Base-by-base conservation (phyloP, 306 rosid species). In the Potentilla sterilis region DNA sequence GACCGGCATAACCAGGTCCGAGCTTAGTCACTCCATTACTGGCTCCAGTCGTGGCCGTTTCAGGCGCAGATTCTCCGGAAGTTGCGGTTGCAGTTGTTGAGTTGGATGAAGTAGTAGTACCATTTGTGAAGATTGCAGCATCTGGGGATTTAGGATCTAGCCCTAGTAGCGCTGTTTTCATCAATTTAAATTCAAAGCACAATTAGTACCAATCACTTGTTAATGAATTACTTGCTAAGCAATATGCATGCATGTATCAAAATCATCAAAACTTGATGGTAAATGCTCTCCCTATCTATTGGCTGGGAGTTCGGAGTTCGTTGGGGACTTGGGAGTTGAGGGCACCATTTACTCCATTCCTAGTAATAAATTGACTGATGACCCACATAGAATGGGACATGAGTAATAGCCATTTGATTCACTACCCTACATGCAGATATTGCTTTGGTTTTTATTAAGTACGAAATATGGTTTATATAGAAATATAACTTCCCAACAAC, bases 51-150 rank as follows among this genome's bases (percentile, higher is more conserved):
- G 28, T 28, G 28, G 72, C 72, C 57, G 70, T 65, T 40, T 9
- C 58, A 2, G 18, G 79, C 0, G 73, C 58, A 19, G 83, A 14
- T 18, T 43, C 44, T 43, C 77, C 69, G 2, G 48, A 6, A 2
- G 66, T 35, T 42, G 35, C 37, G 9, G 70, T 3, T 22, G 73
- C 13, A 48, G 43, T 78, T 13, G 42, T 16, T 32, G 67, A 1
- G 0, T 84, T 2, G 0, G 84, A 2, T 22, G 80, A 1, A 47
- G 70, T 28, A 28, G 28, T 1, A 5, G 54, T 35, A 43, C 72
- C 43, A 11, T 69, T 90, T 77, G 82, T 82, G 79, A 95, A 95
- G 21, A 92, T 86, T 3, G 97, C 93, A 10, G 97, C 98, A 13
- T 86, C 98, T 0, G 97, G 84, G 22, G 97, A 92, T 75, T 22